phyloP scores from a whole-genome alignment of 495 filamentous ascomycete genomes.

The Penicillium manginii region DNA sequence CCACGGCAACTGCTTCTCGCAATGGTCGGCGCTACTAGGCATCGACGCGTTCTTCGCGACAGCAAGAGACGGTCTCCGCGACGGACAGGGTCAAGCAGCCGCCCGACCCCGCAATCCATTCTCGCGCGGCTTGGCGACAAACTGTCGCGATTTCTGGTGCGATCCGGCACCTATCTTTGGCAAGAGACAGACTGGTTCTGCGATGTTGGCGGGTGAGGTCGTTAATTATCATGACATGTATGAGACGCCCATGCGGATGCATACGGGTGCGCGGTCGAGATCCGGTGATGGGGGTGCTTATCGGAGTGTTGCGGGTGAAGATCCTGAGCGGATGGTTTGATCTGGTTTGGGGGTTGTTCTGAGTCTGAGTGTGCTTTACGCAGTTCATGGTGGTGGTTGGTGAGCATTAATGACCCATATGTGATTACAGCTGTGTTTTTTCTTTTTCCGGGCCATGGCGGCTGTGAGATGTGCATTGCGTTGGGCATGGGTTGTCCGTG shows the following conservation, averaged over 20 bases:
- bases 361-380: no score
- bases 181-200: conserved; percentile 69
- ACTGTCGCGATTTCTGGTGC: conserved; percentile 97
- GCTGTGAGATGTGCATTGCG: no score
- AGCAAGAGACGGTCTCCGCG: conserved; percentile 67
- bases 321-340: conserved; percentile 38
- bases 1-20: conserved; percentile 63
- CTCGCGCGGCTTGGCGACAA: conserved; percentile 76
- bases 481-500: no score
- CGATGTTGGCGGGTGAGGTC: conserved; percentile 72
- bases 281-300: conserved; percentile 28
- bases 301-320: conserved; percentile 46
- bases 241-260: conserved; percentile 75
- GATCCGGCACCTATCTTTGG: conserved; percentile 84
- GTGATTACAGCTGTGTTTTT: no score
- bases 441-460: no score
- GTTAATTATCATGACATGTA: conserved; percentile 92
- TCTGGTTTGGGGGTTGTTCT: no score
- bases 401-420: no score
- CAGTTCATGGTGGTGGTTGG: no score
- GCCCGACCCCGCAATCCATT: conserved; percentile 74
- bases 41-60: conserved; percentile 90
- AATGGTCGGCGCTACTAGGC: conserved; percentile 83
- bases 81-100: conserved; percentile 50
- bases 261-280: conserved; percentile 31